A percentile compares a stretch with the other conserved stretches of the same genome.
Evolutionary conservation across 2,329 filamentous ascomycete genomes (phyloP).

Genomic region (Macrophomina tecta): DNA sequence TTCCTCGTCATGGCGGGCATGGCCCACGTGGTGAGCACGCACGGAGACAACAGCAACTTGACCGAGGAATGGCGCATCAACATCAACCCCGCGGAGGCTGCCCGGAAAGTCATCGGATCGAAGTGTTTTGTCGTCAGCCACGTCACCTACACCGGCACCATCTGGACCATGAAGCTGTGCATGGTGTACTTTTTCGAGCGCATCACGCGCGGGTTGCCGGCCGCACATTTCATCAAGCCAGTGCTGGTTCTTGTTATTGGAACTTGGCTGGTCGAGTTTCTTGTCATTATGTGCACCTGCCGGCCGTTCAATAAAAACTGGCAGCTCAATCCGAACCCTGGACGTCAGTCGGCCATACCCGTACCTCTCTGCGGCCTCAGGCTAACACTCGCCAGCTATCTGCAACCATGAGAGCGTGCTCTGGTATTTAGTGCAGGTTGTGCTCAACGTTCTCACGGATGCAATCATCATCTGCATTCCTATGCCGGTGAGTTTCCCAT

Average conservation of each 20-base stretch:
- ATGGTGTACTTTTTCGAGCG: neutral
- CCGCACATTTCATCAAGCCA: neutral
- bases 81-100: neutral
- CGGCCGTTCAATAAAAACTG: slow-evolving; percentile 1
- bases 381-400: neutral
- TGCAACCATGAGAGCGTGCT: neutral
- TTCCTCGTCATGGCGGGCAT: slow-evolving; percentile 9
- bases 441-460: neutral
- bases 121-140: slow-evolving; percentile 9
- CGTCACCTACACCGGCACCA: slow-evolving; percentile 6
- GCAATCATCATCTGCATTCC: neutral
- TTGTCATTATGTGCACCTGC: slow-evolving; percentile 9
- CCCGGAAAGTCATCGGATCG: neutral
- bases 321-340: neutral
- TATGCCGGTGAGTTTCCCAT: neutral
- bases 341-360: neutral
- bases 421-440: slow-evolving; percentile 3
- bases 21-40: slow-evolving; percentile 1
- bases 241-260: neutral
- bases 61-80: neutral
- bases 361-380: neutral
- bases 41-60: slow-evolving; percentile 7
- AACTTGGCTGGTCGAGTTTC: slow-evolving; percentile 3
- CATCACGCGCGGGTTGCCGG: neutral
- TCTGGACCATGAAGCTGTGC: slow-evolving; percentile 14